Evolutionary conservation across 805 yeast genomes (phyloP).

Genomic region (Barnettozyma sucrosica): DNA sequence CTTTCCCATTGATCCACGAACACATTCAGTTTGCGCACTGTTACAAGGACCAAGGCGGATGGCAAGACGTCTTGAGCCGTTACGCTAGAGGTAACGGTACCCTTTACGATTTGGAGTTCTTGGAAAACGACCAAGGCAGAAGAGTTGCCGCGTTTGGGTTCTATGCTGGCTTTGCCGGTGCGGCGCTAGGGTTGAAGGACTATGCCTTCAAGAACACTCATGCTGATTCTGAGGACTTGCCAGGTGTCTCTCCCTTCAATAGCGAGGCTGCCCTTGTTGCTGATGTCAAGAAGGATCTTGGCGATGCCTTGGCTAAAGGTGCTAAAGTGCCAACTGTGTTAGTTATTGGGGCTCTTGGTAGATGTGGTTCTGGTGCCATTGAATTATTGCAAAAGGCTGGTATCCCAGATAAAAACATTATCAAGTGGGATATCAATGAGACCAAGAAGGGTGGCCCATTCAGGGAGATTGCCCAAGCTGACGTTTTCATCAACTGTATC

Average conservation of each 20-base stretch:
- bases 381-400: slow-evolving; percentile 80
- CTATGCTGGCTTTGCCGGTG: slow-evolving; percentile 99
- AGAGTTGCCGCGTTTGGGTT: slow-evolving; percentile 99
- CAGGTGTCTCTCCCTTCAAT: slow-evolving; percentile 76
- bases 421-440: slow-evolving; percentile 96
- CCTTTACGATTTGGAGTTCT: slow-evolving; percentile 89
- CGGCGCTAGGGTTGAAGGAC: slow-evolving; percentile 90
- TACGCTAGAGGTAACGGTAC: slow-evolving; percentile 90
- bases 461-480: slow-evolving; percentile 79
- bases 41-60: slow-evolving; percentile 95
- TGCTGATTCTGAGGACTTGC: slow-evolving; percentile 59
- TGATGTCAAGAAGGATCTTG: slow-evolving; percentile 60
- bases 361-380: slow-evolving; percentile 98
- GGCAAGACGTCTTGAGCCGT: slow-evolving; percentile 86
- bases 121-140: slow-evolving; percentile 91
- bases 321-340: slow-evolving; percentile 72
- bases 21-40: slow-evolving; percentile 99
- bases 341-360: slow-evolving; percentile 95
- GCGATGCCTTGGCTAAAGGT: slow-evolving; percentile 52
- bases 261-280: slow-evolving; percentile 69
- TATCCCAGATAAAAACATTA: slow-evolving; percentile 74
- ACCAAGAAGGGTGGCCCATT: slow-evolving; percentile 98
- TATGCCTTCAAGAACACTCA: slow-evolving; percentile 90
- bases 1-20: slow-evolving; percentile 90
- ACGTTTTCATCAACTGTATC: slow-evolving; percentile 93